phyloP scores from a whole-genome alignment of 1,284 basidiomycete species.

The Termitomyces sp. region DNA sequence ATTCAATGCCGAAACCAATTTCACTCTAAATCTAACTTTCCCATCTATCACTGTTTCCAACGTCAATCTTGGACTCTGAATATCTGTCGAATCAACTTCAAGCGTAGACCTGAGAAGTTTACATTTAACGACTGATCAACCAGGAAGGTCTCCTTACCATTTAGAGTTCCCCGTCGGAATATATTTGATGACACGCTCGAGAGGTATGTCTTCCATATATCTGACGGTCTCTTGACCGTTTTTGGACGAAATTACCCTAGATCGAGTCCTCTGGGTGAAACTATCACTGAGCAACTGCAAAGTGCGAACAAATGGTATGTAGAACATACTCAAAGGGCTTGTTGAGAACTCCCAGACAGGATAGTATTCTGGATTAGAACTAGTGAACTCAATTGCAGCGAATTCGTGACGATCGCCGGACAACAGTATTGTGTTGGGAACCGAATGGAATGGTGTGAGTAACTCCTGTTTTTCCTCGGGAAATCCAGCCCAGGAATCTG shows the following conservation, averaged over 20 bases:
- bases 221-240: conserved; percentile 21
- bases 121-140: not conserved
- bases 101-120: conserved; percentile 51
- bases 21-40: conserved; percentile 51
- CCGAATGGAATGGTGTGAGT: conserved; percentile 53
- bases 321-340: conserved; percentile 71
- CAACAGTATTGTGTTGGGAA: conserved; percentile 69
- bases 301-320: conserved; percentile 56
- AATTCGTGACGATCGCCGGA: conserved; percentile 80
- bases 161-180: conserved; percentile 58
- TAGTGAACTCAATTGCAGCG: conserved; percentile 61
- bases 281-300: conserved; percentile 39
- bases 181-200: conserved; percentile 65
- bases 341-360: conserved; percentile 39
- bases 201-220: conserved; percentile 39
- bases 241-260: conserved; percentile 20
- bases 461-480: conserved; percentile 56
- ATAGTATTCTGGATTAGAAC: conserved; percentile 30
- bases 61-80: conserved; percentile 47
- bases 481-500: conserved; percentile 74
- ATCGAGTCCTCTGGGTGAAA: conserved; percentile 31
- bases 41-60: conserved; percentile 67
- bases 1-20: conserved; percentile 16
- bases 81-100: conserved; percentile 67
- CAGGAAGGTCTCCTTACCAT: conserved; percentile 35